Evolutionary conservation across 108 stramenopile species (phyloP).

Genomic region (Mediolabrus comicus): DNA sequence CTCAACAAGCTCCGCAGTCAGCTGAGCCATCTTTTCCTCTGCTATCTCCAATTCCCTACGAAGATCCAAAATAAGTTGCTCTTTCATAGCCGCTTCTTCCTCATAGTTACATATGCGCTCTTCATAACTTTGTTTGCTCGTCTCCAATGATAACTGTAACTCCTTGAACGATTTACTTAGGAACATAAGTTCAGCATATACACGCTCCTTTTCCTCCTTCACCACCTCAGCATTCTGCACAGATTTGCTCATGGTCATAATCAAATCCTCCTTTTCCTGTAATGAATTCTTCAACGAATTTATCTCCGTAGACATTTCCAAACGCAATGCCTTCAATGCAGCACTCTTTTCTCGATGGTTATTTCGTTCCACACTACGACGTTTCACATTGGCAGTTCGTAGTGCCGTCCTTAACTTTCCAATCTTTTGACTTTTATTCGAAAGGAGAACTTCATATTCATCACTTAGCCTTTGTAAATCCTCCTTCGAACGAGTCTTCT

Average conservation of each 20-base stretch:
- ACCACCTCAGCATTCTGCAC: conserved; percentile 19
- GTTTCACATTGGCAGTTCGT: conserved; percentile 24
- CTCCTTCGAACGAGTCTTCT: conserved; percentile 19
- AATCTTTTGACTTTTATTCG: conserved; percentile 29
- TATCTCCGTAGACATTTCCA: conserved; percentile 17
- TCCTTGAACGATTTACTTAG: conserved; percentile 24
- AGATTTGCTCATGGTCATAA: conserved; percentile 8
- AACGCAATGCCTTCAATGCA: conserved; percentile 8
- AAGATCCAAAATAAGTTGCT: conserved; percentile 12
- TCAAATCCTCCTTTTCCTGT: conserved; percentile 24
- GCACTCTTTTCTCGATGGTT: conserved; percentile 5
- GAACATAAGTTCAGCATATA: conserved; percentile 29
- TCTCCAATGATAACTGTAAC: conserved; percentile 14
- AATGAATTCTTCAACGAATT: conserved; percentile 15
- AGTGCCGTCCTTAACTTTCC: conserved; percentile 21
- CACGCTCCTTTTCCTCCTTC: conserved; percentile 21
- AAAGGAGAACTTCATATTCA: conserved; percentile 30
- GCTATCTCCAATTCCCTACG: conserved; percentile 11
- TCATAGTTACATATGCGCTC: conserved; percentile 18
- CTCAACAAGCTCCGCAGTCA: conserved; percentile 17
- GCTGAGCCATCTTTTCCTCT: conserved; percentile 14
- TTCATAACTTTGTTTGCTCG: conserved; percentile 14
- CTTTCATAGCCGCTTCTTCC: conserved; percentile 28
- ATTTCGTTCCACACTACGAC: conserved; percentile 9
- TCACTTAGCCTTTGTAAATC: conserved; percentile 23